phyloP scores from a whole-genome alignment of 2,329 filamentous ascomycete species.

The Metarhizium anisopliae region DNA sequence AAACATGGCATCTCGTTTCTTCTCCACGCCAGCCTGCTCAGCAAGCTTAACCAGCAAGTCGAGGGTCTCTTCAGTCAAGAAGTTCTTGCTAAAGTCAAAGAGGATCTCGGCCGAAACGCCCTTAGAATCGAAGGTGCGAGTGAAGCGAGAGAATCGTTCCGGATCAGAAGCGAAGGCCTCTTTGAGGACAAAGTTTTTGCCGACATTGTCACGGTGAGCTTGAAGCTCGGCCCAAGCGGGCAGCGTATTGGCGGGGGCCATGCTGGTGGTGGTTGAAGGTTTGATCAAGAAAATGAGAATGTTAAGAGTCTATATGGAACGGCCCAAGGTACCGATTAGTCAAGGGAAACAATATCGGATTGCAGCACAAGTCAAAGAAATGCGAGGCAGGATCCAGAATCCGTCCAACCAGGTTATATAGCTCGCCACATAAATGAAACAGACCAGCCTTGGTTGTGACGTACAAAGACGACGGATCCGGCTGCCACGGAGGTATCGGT shows the following conservation, averaged over 20 bases:
- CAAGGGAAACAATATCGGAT: background rate
- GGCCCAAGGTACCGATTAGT: background rate
- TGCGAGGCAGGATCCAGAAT: too few relatives aligned
- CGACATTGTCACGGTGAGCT: constrained; percentile 76
- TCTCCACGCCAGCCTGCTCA: constrained; percentile 80
- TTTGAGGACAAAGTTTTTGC: constrained; percentile 86
- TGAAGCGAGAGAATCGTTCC: constrained; percentile 82
- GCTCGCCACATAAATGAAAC: too few relatives aligned
- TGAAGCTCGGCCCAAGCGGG: constrained; percentile 85
- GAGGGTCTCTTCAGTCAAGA: constrained; percentile 87
- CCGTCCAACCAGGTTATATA: too few relatives aligned
- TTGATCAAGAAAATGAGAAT: background rate
- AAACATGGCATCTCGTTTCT: constrained; percentile 97
- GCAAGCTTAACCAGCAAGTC: constrained; percentile 81
- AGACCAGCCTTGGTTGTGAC: background rate
- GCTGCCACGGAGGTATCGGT: background rate
- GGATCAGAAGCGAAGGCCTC: constrained; percentile 86
- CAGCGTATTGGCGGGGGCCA: constrained; percentile 81
- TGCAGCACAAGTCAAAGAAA: too few relatives aligned
- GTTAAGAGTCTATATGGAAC: background rate
- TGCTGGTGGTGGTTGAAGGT: constrained; percentile 23
- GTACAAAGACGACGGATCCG: background rate
- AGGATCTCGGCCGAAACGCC: constrained; percentile 81
- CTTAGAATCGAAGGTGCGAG: constrained; percentile 72
- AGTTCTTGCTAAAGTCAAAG: constrained; percentile 99